Evolutionary conservation across 495 filamentous ascomycete species (phyloP).

Genomic region (Penicillium chermesinum): DNA sequence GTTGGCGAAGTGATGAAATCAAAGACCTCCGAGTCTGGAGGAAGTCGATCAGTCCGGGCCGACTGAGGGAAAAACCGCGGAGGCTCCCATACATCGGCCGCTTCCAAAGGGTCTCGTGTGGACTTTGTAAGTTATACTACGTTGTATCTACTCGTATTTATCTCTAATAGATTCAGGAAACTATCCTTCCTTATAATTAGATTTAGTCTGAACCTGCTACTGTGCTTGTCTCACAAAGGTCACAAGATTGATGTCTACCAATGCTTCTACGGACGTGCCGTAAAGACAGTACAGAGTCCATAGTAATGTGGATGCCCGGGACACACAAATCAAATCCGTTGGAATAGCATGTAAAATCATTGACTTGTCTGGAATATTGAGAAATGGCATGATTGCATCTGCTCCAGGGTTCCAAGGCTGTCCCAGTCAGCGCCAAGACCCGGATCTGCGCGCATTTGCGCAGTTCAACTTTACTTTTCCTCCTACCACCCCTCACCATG

Average conservation of each 20-base stretch:
- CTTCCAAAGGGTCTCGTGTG: no score
- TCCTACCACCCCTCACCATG: constrained; percentile 23
- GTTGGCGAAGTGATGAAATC: background rate
- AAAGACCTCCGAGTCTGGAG: background rate
- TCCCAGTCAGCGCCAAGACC: constrained; percentile 23
- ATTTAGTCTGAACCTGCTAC: no score
- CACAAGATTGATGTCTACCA: background rate
- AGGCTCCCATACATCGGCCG: no score
- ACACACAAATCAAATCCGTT: background rate
- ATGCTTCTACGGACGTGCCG: background rate
- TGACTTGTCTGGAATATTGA: no score
- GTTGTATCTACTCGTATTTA: no score
- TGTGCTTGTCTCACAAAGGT: background rate
- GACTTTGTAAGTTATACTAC: no score
- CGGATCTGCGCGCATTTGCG: constrained; percentile 5
- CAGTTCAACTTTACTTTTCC: constrained; percentile 5
- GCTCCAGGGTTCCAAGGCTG: no score
- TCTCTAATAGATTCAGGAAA: no score
- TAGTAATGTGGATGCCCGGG: no score
- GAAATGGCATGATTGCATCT: no score
- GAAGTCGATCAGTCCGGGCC: constrained; percentile 11
- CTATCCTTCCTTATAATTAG: no score
- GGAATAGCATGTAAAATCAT: background rate
- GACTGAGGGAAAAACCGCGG: no score
- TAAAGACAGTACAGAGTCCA: background rate